Conservation (phyloP, 371 early-diverging fungal species). For the Lichtheimia ramosa region DNA sequence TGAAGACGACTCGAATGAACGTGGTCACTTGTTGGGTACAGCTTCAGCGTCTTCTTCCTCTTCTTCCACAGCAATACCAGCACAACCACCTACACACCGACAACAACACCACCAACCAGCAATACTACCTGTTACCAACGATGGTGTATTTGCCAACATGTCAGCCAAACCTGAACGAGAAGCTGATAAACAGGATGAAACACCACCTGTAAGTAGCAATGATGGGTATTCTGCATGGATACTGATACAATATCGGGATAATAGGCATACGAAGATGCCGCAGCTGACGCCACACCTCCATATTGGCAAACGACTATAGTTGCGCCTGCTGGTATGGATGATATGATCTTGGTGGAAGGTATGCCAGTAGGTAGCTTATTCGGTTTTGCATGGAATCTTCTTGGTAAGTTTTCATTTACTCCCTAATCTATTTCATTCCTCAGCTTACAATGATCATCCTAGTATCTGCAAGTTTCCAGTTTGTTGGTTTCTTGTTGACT, state of each 20-base stretch:
- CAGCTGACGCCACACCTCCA: constrained; percentile 63
- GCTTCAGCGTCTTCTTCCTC: neutral
- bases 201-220: constrained; percentile 32
- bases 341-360: constrained; percentile 62
- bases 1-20: constrained; percentile 9
- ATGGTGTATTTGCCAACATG: constrained; percentile 64
- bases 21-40: constrained; percentile 9
- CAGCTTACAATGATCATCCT: neutral
- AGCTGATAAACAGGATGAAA: constrained; percentile 35
- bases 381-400: constrained; percentile 62
- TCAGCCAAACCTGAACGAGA: constrained; percentile 58
- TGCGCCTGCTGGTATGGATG: constrained; percentile 57
- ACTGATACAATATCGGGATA: neutral
- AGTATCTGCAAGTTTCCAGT: constrained; percentile 74
- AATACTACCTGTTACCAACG: constrained; percentile 36
- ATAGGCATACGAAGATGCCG: constrained; percentile 64
- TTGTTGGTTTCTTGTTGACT: constrained; percentile 70
- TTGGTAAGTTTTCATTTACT: constrained; percentile 35
- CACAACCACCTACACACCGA: neutral
- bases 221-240: too few species aligned
- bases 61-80: neutral
- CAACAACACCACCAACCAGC: constrained; percentile 7
- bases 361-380: constrained; percentile 64
- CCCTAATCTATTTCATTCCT: neutral
- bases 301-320: constrained; percentile 64